A percentile compares a stretch with the other conserved stretches of the same genome.
Conservation (phyloP, 192 early-diverging fungal species). For the Phlyctochytrium arcticum region DNA sequence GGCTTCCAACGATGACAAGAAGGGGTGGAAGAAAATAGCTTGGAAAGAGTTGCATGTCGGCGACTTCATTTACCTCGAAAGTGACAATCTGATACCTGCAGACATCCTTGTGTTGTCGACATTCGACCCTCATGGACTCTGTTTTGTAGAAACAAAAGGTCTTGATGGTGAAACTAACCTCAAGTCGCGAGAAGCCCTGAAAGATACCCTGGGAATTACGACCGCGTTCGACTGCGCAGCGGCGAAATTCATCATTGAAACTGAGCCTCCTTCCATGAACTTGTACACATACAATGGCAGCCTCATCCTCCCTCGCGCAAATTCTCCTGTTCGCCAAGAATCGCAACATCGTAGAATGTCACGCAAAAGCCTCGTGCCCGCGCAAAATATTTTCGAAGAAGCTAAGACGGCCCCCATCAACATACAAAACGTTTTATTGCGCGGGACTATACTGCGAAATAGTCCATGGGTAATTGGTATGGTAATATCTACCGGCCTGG, state of each 20-base stretch:
- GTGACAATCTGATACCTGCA: slow-evolving; percentile 79
- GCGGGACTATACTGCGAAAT: slow-evolving; percentile 84
- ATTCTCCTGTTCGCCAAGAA: neutral
- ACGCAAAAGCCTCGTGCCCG: slow-evolving; percentile 52
- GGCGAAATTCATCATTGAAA: slow-evolving; percentile 31
- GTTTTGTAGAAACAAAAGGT: slow-evolving; percentile 92
- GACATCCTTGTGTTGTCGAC: slow-evolving; percentile 81
- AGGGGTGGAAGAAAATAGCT: slow-evolving; percentile 27
- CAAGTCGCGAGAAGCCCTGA: slow-evolving; percentile 69
- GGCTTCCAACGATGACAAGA: neutral
- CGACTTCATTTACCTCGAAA: slow-evolving; percentile 78
- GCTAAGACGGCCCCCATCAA: slow-evolving; percentile 50
- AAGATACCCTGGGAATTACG: slow-evolving; percentile 61
- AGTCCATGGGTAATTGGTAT: slow-evolving; percentile 80
- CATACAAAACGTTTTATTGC: slow-evolving; percentile 76
- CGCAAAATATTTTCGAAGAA: slow-evolving; percentile 64
- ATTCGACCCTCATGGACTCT: slow-evolving; percentile 65
- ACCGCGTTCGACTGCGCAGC: slow-evolving; percentile 66
- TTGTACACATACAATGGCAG: slow-evolving; percentile 50
- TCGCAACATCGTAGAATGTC: neutral
- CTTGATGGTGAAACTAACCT: slow-evolving; percentile 97
- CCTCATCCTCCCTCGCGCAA: slow-evolving; percentile 29
- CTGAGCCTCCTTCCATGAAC: slow-evolving; percentile 42
- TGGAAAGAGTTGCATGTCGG: slow-evolving; percentile 85
- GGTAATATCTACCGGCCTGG: slow-evolving; percentile 80